Base-by-base conservation (phyloP, 768 basidiomycete species). In the Suillus hirtellus region DNA sequence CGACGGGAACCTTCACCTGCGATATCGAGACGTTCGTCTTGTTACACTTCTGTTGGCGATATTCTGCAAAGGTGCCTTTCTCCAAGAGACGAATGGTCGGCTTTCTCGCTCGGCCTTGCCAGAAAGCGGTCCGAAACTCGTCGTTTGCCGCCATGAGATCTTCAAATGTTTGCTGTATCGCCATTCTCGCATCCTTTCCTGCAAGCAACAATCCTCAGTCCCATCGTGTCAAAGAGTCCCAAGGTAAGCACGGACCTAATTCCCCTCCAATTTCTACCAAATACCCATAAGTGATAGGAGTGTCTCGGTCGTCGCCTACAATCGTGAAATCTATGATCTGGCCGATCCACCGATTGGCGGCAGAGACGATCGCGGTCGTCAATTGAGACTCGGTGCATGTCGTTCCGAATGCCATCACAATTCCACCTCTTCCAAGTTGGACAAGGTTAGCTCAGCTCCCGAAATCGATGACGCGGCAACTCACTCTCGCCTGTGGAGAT, bases 1-100 rank as follows among this genome's bases (percentile, higher is more conserved):
- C 56, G 6, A 55, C 50, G 0, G 66, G 66, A 15, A 67, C 61
- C 56, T 66, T 65, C 40, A 59, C 60, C 15, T 65, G 66, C 17
- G 56, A 43, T 31, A 59, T 60, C 7, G 60, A 52, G 10, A 38
- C 44, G 0, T 44, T 46, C 47, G 52, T 17, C 38, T 24, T 38
- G 12, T 60, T 42, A 37, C 49, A 37, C 40, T 43, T 59, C 66
- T 64, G 55, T 21, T n/a, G 34, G 17, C 64, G 55, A 42, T 52
- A 66, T 38, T 65, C 64, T 19, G n/a, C 17, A 46, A 66, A 66
- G 1, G 66, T 60, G 0, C 61, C 66, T 17, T 46, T 60, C 14
- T 52, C 42, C 15, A 66, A 14, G 14, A 66, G 42, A 31, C 64
- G 63, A 21, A 66, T 58, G 15, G 66, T 66, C 1, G 64, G 66